Conservation (phyloP, 352 stramenopile species). For the Pseudoperonospora humuli region DNA sequence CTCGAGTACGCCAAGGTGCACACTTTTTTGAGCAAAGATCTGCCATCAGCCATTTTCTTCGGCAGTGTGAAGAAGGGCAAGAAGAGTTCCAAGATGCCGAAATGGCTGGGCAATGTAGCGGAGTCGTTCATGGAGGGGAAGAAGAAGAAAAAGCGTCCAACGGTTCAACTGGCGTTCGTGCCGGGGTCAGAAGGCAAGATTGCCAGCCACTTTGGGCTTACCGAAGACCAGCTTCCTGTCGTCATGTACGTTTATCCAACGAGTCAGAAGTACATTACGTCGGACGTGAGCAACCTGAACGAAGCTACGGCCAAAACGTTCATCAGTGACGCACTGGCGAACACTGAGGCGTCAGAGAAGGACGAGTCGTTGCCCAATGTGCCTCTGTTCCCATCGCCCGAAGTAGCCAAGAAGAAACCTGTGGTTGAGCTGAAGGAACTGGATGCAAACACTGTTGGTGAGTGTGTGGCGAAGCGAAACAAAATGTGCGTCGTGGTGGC, state of each 20-base stretch:
- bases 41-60: slow-evolving; percentile 65
- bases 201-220: slow-evolving; percentile 52
- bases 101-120: slow-evolving; percentile 49
- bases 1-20: slow-evolving; percentile 48
- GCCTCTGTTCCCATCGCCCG: slow-evolving; percentile 52
- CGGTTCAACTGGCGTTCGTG: slow-evolving; percentile 53
- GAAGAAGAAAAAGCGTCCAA: slow-evolving; percentile 52
- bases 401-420: slow-evolving; percentile 69
- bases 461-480: slow-evolving; percentile 38
- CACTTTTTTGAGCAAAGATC: slow-evolving; percentile 45
- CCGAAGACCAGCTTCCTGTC: slow-evolving; percentile 39
- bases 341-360: slow-evolving; percentile 24
- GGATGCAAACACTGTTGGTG: slow-evolving; percentile 23
- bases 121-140: slow-evolving; percentile 48
- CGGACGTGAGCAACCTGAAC: slow-evolving; percentile 27
- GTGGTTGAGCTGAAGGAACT: slow-evolving; percentile 38
- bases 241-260: slow-evolving; percentile 53
- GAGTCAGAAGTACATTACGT: slow-evolving; percentile 37
- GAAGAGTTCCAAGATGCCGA: slow-evolving; percentile 40
- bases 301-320: slow-evolving; percentile 53
- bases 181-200: slow-evolving; percentile 60
- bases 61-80: slow-evolving; percentile 43
- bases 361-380: slow-evolving; percentile 28
- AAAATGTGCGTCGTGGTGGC: slow-evolving; percentile 75
- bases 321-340: slow-evolving; percentile 34